Percentiles rank a stretch among this genome's conserved stretches.
Conservation (phyloP, 148 eudicot genomes). For the Chenopodium album region DNA sequence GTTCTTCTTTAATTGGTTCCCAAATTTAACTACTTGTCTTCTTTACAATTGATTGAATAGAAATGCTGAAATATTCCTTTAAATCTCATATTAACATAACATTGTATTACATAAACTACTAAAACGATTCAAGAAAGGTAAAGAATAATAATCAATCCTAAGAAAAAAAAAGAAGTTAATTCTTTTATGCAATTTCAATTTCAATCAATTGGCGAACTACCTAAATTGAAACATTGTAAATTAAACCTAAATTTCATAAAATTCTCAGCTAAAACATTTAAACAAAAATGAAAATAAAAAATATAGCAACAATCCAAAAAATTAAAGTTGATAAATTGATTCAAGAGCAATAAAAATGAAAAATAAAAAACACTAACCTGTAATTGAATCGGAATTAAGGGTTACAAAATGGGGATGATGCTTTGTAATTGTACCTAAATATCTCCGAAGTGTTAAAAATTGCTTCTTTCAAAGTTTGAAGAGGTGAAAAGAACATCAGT, state of each 20-base stretch:
- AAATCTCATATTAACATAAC: no score
- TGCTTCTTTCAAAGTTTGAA: not conserved
- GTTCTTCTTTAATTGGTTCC: no score
- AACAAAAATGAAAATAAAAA: not conserved
- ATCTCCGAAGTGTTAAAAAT: not conserved
- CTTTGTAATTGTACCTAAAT: not conserved
- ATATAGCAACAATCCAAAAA: not conserved
- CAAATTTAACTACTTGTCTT: no score
- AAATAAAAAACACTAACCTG: constrained; percentile 10
- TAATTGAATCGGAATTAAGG: not conserved
- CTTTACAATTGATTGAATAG: no score
- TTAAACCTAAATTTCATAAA: not conserved
- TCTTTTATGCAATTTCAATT: not conserved
- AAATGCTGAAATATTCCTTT: no score
- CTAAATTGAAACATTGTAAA: not conserved
- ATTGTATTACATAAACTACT: no score
- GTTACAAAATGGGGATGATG: not conserved
- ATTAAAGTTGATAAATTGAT: not conserved
- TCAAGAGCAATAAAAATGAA: not conserved
- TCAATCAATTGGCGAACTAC: not conserved
- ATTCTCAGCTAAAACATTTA: not conserved
- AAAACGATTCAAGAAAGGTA: no score
- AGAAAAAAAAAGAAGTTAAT: no score
- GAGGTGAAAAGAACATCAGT: not conserved
- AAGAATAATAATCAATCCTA: no score